phyloP scores from a whole-genome alignment of 2,329 filamentous ascomycete genomes.

The Ophiosphaerella herpotricha region DNA sequence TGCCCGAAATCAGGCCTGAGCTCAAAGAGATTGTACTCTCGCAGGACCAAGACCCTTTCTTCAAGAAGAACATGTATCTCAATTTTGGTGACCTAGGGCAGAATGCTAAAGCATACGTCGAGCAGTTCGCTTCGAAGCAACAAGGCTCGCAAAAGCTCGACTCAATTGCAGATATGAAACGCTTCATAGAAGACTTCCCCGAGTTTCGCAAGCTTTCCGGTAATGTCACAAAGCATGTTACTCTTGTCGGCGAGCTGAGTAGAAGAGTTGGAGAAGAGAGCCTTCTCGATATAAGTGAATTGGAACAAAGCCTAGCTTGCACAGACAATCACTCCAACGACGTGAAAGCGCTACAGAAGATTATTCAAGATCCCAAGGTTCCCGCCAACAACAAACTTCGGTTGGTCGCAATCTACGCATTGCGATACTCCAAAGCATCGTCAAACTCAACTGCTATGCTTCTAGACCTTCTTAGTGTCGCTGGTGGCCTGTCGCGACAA shows the following conservation, averaged over 20 bases:
- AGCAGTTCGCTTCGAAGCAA: slow-evolving; percentile 97
- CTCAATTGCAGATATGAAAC: slow-evolving; percentile 98
- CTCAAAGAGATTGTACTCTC: slow-evolving; percentile 93
- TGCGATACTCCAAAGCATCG: slow-evolving; percentile 87
- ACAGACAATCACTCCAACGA: slow-evolving; percentile 93
- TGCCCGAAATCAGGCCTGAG: slow-evolving; percentile 83
- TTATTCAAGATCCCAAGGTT: slow-evolving; percentile 81
- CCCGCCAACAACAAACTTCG: slow-evolving; percentile 83
- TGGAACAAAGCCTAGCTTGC: slow-evolving; percentile 95
- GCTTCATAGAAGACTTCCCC: slow-evolving; percentile 97
- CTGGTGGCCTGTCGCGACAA: slow-evolving; percentile 76
- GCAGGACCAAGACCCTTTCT: slow-evolving; percentile 97
- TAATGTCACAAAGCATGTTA: slow-evolving; percentile 98
- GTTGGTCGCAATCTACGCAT: slow-evolving; percentile 89
- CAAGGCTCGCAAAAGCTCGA: slow-evolving; percentile 95
- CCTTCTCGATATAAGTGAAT: slow-evolving; percentile 92
- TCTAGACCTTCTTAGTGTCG: slow-evolving; percentile 81
- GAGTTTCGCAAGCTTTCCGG: slow-evolving; percentile 96
- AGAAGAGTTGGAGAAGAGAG: slow-evolving; percentile 83
- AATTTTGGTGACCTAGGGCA: slow-evolving; percentile 96
- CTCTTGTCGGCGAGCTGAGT: slow-evolving; percentile 90
- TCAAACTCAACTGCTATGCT: slow-evolving; percentile 83
- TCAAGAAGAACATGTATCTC: slow-evolving; percentile 98
- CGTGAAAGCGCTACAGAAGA: slow-evolving; percentile 85
- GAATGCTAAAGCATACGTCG: slow-evolving; percentile 98